These are phyloP conservation scores for Scedosporium minutisporum DNA, from an alignment of 2,329 filamentous ascomycete genomes.

Conservation along the genomic window DNA sequence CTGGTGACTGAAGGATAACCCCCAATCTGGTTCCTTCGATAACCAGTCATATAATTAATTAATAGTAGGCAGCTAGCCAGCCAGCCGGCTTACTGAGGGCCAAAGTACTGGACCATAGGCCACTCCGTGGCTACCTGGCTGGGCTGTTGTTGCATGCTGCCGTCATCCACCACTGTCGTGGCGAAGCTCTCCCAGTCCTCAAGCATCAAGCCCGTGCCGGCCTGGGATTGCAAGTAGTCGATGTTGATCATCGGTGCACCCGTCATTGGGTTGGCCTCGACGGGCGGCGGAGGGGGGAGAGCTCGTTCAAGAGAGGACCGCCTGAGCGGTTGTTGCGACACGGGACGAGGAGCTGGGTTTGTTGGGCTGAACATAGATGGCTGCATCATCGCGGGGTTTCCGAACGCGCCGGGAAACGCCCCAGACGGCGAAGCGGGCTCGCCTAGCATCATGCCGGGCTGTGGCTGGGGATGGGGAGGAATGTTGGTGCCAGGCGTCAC, in stretches of 20 bases:
- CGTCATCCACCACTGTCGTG: slow-evolving; percentile 23
- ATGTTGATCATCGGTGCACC: slow-evolving; percentile 28
- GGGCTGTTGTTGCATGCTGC: slow-evolving; percentile 7
- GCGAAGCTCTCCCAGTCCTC: slow-evolving; percentile 32
- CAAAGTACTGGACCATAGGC: slow-evolving; percentile 16
- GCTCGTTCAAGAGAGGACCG: slow-evolving; percentile 21
- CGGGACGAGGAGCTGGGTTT: slow-evolving; percentile 20
- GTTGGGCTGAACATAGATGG: slow-evolving; percentile 11
- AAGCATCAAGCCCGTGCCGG: slow-evolving; percentile 24
- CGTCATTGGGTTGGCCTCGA: slow-evolving; percentile 14
- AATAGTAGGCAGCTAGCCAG: neutral
- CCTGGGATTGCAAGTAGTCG: slow-evolving; percentile 23
- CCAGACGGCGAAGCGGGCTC: slow-evolving; percentile 13
- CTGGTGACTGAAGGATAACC: neutral
- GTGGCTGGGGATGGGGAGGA: slow-evolving; percentile 20
- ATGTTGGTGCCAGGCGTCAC: slow-evolving; percentile 12
- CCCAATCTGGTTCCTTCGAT: no score
- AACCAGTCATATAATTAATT: neutral
- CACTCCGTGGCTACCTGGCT: slow-evolving; percentile 14
- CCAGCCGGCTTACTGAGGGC: slow-evolving; percentile 1
- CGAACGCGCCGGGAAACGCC: slow-evolving; percentile 21
- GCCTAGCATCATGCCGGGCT: slow-evolving; percentile 15
- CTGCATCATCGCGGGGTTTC: slow-evolving; percentile 21
- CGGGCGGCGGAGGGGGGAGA: slow-evolving; percentile 20
- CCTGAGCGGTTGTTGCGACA: slow-evolving; percentile 16